Base-by-base conservation (phyloP, 805 yeast species). In the Ogataea paraovalis region DNA sequence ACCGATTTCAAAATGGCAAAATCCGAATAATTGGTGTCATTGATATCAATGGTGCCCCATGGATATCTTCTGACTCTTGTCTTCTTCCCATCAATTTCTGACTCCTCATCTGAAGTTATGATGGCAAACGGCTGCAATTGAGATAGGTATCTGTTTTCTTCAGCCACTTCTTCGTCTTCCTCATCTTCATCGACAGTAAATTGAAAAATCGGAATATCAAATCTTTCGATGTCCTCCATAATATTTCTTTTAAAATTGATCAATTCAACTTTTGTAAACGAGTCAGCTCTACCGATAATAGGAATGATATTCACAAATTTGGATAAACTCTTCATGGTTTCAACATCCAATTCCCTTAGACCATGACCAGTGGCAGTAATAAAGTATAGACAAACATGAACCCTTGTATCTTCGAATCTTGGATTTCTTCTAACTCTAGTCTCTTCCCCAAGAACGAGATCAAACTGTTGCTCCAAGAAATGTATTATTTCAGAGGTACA, bases 351-450 rank as follows among this genome's bases (percentile, higher is more conserved):
- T 62, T 86, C 92, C 50, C 85, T 72, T 52, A 86, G 71, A 1
- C 92, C 91, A 62, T 86, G 94, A 16, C 95, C 95, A 2, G 72
- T 76, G 32, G 92, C 85, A 43, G 85, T 80, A 53, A 86, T 76
- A 60, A 86, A 85, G 62, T 86, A 86, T 42, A 86, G 65, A 52
- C 85, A 76, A 7, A 80, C 82, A 61, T 86, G 94, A 38, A 86
- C 87, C 57, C 94, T 73, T 16, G 90, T 75, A 68, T 87, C 92
- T 56, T 78, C 83, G 60, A 85, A 82, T 53, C 87, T 73, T 22
- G 96, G 96, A 62, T 88, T 87, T 75, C 97, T 83, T 65, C 78
- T 78, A 53, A 90, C 87, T 53, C 92, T 75, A 1, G 94, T 86
- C 65, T 90, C 97, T 64, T 90, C 96, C 2, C 87, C 88, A 41